A percentile compares a stretch with the other conserved stretches of the same genome.
Conservation (phyloP, 176 grass and related monocot species). For the Hordeum marinum region DNA sequence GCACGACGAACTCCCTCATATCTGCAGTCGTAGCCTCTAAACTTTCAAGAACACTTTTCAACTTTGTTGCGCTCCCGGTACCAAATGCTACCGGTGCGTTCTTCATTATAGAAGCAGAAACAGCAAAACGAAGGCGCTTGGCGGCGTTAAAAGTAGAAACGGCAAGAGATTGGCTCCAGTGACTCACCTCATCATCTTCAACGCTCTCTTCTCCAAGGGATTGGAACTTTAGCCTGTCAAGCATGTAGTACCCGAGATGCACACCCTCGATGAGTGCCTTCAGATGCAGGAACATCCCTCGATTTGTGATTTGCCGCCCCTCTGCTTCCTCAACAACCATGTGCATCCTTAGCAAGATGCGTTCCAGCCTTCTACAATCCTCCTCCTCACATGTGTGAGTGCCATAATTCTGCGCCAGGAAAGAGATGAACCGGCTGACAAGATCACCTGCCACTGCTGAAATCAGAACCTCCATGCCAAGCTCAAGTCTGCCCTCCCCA, state of each 20-base stretch:
- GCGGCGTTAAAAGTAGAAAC: not conserved
- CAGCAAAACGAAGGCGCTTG: slow-evolving; percentile 26
- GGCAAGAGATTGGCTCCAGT: not conserved
- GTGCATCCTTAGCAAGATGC: slow-evolving; percentile 10
- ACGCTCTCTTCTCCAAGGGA: not conserved
- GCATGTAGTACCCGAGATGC: slow-evolving; percentile 7
- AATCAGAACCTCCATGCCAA: slow-evolving; percentile 15
- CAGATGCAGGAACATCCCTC: slow-evolving; percentile 25
- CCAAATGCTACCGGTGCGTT: not conserved
- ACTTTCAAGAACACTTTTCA: slow-evolving; percentile 11
- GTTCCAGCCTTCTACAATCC: slow-evolving; percentile 7
- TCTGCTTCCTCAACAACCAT: slow-evolving; percentile 30
- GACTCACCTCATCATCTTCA: slow-evolving; percentile 12
- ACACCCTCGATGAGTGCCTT: slow-evolving; percentile 10
- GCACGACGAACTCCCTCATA: slow-evolving; percentile 26
- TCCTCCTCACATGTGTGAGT: not conserved
- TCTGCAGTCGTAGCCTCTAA: slow-evolving; percentile 18
- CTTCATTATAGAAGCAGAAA: not conserved
- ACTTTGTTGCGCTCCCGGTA: not conserved
- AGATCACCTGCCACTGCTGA: slow-evolving; percentile 13
- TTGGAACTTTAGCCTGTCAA: slow-evolving; percentile 9
- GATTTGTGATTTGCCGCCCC: not conserved
- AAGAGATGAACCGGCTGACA: slow-evolving; percentile 28
- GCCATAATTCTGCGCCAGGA: not conserved
- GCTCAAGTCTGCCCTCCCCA: not conserved